These are phyloP conservation scores for Viola pubescens DNA, from an alignment of 441 rosid species.

Conservation along the genomic window DNA sequence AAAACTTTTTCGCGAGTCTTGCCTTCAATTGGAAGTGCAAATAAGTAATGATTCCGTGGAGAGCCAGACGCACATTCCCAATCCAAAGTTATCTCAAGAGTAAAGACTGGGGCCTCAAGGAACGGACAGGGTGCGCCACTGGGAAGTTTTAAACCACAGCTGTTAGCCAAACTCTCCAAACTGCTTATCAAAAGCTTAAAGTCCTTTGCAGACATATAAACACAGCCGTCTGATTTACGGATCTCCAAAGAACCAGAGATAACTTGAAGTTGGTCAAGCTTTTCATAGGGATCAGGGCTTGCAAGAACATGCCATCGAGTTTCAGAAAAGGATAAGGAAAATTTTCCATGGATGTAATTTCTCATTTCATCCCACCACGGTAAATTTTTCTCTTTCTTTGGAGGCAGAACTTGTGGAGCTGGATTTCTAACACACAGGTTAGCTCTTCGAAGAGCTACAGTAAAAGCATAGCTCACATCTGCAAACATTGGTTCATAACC, in stretches of 20 bases:
- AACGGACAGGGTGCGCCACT: conserved; percentile 46
- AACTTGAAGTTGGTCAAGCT: conserved; percentile 78
- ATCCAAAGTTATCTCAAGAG: conserved; percentile 80
- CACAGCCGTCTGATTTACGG: conserved; percentile 88
- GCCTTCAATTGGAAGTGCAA: conserved; percentile 84
- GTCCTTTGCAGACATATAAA: conserved; percentile 63
- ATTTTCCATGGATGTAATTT: conserved; percentile 81
- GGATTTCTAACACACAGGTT: conserved; percentile 74
- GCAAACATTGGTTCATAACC: conserved; percentile 97
- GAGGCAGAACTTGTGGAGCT: conserved; percentile 40
- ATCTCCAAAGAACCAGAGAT: conserved; percentile 69
- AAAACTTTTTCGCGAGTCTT: conserved; percentile 74
- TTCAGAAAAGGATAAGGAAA: conserved; percentile 60
- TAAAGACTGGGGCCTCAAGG: conserved; percentile 70
- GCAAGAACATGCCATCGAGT: conserved; percentile 75
- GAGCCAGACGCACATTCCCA: conserved; percentile 96
- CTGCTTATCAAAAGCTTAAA: conserved; percentile 85
- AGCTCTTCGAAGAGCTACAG: conserved; percentile 98
- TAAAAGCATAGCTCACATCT: conserved; percentile 94
- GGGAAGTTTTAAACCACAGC: conserved; percentile 60
- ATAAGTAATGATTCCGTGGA: conserved; percentile 88
- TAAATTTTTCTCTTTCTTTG: conserved; percentile 84
- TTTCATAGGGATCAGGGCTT: conserved; percentile 94
- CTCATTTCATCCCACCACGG: conserved; percentile 99
- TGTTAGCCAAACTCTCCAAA: conserved; percentile 74